Conservation (phyloP, 495 filamentous ascomycete species). For the Staphylotrichum tortipilum region DNA sequence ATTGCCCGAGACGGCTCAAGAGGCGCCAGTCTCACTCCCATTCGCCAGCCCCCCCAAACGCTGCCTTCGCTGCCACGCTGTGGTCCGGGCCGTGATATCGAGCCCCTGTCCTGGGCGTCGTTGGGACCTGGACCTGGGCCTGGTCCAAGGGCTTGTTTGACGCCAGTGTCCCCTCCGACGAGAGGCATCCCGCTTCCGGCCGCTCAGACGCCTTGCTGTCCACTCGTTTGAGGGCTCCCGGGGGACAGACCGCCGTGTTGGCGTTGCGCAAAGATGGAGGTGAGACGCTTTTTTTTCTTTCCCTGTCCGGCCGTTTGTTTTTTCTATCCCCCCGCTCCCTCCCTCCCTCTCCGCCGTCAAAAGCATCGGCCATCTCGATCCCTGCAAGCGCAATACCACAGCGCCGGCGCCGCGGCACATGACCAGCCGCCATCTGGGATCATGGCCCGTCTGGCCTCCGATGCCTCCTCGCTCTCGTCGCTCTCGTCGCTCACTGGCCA, state of each 20-base stretch:
- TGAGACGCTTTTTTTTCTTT: constrained; percentile 2
- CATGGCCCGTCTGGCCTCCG: too few species aligned
- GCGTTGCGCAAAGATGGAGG: constrained; percentile 13
- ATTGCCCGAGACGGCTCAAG: background rate
- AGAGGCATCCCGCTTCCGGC: constrained; percentile 1
- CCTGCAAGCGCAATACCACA: background rate
- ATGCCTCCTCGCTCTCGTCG: too few species aligned
- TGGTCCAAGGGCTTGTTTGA: constrained; percentile 5
- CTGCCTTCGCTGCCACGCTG: too few species aligned
- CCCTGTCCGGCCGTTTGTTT: background rate
- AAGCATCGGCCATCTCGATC: background rate
- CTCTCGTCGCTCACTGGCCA: background rate
- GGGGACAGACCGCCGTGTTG: background rate
- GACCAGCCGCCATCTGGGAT: background rate
- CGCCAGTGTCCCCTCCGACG: constrained; percentile 3
- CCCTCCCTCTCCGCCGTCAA: background rate
- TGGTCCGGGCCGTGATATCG: too few species aligned
- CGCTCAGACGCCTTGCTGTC: background rate
- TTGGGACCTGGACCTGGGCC: constrained; percentile 1
- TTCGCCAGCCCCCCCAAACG: constrained; percentile 1
- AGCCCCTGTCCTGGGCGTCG: background rate
- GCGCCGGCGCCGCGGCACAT: background rate
- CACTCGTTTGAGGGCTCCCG: background rate
- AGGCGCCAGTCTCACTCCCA: background rate
- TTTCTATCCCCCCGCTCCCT: background rate